Percentiles rank a stretch among this genome's conserved stretches.
Evolutionary conservation across 176 grass and related monocot genomes (phyloP).

Genomic region (Juncus inflexus): DNA sequence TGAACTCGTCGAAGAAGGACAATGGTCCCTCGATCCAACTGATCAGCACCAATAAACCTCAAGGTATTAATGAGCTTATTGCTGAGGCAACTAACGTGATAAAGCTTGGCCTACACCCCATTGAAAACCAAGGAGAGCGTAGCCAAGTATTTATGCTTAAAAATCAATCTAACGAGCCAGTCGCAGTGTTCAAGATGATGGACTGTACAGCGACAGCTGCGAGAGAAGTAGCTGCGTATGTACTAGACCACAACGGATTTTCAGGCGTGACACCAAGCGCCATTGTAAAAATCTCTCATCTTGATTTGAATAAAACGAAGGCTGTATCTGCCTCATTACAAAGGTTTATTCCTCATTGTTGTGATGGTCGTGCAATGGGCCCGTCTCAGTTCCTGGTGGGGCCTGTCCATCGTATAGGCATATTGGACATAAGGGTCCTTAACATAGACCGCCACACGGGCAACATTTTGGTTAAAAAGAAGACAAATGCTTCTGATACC

Average conservation of each 20-base stretch:
- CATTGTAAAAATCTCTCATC: constrained; percentile 60
- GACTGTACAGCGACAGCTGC: constrained; percentile 40
- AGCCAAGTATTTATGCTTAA: constrained; percentile 30
- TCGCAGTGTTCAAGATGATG: constrained; percentile 74
- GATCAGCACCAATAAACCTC: no score
- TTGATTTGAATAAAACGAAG: constrained; percentile 17
- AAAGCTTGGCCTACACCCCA: constrained; percentile 42
- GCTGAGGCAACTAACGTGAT: constrained; percentile 40
- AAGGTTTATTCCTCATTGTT: constrained; percentile 67
- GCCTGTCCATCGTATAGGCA: constrained; percentile 80
- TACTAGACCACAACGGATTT: constrained; percentile 78
- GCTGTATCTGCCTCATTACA: constrained; percentile 59
- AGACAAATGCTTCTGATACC: not conserved
- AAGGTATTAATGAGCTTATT: no score
- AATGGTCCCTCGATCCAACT: no score
- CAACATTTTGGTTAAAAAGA: constrained; percentile 89
- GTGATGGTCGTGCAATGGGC: constrained; percentile 80
- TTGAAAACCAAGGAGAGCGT: constrained; percentile 28
- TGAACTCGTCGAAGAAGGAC: no score
- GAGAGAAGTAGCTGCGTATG: constrained; percentile 83
- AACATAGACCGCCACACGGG: constrained; percentile 96
- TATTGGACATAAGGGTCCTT: constrained; percentile 83
- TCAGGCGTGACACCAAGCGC: constrained; percentile 71
- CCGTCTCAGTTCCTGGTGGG: constrained; percentile 68
- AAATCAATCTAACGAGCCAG: constrained; percentile 46